phyloP scores from a whole-genome alignment of 148 eudicot genomes.

The Amaranthus cruentus region DNA sequence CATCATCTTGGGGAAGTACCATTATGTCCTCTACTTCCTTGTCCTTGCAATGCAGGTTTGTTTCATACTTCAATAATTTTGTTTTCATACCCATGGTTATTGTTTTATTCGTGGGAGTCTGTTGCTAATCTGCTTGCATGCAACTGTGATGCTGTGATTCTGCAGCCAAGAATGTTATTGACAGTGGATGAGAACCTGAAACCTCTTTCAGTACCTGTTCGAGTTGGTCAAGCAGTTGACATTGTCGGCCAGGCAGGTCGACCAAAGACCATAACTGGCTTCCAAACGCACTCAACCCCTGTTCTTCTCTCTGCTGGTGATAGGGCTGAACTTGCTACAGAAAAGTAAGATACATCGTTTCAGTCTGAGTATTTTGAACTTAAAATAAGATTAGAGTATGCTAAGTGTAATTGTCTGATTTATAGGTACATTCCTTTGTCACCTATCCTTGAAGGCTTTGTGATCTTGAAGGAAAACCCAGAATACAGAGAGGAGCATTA shows the following conservation, averaged over 20 bases:
- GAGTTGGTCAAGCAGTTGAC: conserved; percentile 96
- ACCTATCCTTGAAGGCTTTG: conserved; percentile 86
- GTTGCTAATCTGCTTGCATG: not conserved
- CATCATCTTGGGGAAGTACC: conserved; percentile 78
- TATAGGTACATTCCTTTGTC: conserved; percentile 85
- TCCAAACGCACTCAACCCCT: conserved; percentile 93
- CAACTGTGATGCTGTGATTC: not conserved
- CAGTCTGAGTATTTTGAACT: not conserved
- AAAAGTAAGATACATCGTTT: conserved; percentile 47
- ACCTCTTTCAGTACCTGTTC: conserved; percentile 92
- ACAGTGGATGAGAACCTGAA: conserved; percentile 92
- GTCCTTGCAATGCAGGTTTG: conserved; percentile 89
- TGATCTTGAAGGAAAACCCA: conserved; percentile 89
- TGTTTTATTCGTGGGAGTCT: not conserved
- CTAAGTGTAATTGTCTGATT: not conserved
- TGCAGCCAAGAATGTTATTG: conserved; percentile 91
- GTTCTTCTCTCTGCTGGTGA: conserved; percentile 92
- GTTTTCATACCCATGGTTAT: not conserved
- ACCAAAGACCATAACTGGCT: conserved; percentile 93
- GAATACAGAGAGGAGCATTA: conserved; percentile 67
- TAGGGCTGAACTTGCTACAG: conserved; percentile 96
- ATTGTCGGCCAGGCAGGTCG: conserved; percentile 97
- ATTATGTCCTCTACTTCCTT: conserved; percentile 81
- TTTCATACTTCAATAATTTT: not conserved
- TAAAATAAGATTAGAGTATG: not conserved